Evolutionary conservation across 2,329 filamentous ascomycete species (phyloP).

Genomic region (Fusarium odoratissimum): DNA sequence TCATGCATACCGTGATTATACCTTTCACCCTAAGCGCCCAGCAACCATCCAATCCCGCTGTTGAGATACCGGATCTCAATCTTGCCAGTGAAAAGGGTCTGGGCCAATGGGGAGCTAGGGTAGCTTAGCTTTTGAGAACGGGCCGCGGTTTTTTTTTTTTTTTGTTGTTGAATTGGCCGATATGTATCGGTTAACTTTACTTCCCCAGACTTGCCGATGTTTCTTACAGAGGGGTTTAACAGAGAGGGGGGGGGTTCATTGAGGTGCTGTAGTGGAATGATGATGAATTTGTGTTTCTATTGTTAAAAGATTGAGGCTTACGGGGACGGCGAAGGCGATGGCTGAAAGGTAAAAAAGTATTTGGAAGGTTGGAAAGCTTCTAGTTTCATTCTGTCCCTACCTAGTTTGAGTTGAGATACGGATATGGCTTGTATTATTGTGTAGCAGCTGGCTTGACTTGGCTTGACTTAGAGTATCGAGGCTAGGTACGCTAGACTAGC

Average conservation of each 20-base stretch:
- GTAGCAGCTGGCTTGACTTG: neutral
- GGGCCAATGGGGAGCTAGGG: neutral
- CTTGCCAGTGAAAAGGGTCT: neutral
- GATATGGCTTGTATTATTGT: neutral
- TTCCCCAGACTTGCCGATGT: neutral
- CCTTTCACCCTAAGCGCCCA: neutral
- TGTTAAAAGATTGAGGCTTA: neutral
- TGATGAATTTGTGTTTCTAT: neutral
- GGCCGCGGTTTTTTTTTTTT: neutral
- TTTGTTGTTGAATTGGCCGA: neutral
- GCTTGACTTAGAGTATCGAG: neutral
- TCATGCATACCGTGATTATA: neutral
- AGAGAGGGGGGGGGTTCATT: neutral
- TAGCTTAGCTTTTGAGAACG: neutral
- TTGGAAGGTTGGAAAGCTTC: slow-evolving; percentile 1
- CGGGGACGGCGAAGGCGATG: slow-evolving; percentile 27
- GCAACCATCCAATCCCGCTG: neutral
- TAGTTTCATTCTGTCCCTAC: neutral
- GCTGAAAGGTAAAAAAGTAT: neutral
- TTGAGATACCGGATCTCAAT: neutral
- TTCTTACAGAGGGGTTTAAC: neutral
- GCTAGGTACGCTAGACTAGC: neutral
- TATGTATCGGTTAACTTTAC: neutral
- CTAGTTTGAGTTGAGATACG: neutral
- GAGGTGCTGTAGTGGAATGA: neutral